Evolutionary conservation across 1,284 basidiomycete genomes (phyloP), one percentile per base, ranked within the genome.

Genomic region (Rhodotorula sp.): DNA sequence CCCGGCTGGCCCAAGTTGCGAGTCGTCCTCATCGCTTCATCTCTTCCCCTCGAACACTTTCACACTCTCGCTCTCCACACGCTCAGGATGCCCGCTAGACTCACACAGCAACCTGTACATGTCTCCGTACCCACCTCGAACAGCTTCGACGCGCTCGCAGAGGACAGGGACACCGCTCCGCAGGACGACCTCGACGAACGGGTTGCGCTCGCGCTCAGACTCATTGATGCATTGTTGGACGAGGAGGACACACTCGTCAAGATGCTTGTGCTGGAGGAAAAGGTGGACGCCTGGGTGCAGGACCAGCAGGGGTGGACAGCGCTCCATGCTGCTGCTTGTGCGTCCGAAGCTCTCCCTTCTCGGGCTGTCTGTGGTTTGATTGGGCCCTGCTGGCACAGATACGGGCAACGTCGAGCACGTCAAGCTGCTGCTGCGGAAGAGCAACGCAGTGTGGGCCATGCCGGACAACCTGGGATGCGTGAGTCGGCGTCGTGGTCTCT

Each of bases 211-310:
- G 65, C 72, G 7, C 52, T 71, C 24, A 51, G 65, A 15, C 55
- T 74, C 39, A 59, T 72, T 34, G 62, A 69, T 24, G 62, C 70
- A 4, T 65, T 71, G 49, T 44, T 66, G 27, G 71, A 65, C 4
- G 49, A 53, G 24, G 56, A 67, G 22, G 46, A 67, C 24, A 7
- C 27, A 17, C 46, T 62, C 17, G 60, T 67, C 20, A n/a, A 46
- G 1, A 32, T 9, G 4, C 63, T 70, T 9, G 67, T 74, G 10
- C 34, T 52, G 11, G 17, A 64, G 1, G 70, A 61, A 13, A 89
- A 87, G 29, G 91, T 91, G 2, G 93, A 94, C 3, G 84, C 92
- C 56, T 99, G 95, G 94, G 94, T 89, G 80, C 91, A 94, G 80
- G 89, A 90, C 78, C 87, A 88, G 60, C 85, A 86, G n/a, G 90